phyloP scores from a whole-genome alignment of 2,329 filamentous ascomycete species.

The Lojkania enalia region DNA sequence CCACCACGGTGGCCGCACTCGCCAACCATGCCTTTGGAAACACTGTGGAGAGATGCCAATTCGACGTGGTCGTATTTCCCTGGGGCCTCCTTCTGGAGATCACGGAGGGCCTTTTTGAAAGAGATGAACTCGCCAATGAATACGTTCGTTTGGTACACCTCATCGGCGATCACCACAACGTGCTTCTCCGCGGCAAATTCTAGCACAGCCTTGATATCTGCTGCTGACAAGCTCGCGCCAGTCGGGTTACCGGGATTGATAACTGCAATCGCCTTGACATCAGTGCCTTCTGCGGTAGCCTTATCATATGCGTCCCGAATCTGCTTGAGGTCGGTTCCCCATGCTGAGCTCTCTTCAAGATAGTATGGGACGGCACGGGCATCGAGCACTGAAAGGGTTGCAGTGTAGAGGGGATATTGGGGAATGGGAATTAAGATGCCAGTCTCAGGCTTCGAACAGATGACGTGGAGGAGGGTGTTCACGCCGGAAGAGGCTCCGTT shows the following conservation, averaged over 20 bases:
- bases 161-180: slow-evolving; percentile 89
- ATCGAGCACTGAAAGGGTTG: slow-evolving; percentile 82
- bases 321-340: slow-evolving; percentile 83
- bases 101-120: slow-evolving; percentile 87
- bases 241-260: slow-evolving; percentile 99
- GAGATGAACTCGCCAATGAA: slow-evolving; percentile 93
- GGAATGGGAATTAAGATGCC: slow-evolving; percentile 94
- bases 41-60: slow-evolving; percentile 87
- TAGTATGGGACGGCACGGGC: slow-evolving; percentile 90
- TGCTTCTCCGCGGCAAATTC: slow-evolving; percentile 83
- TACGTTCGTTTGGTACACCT: slow-evolving; percentile 99
- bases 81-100: slow-evolving; percentile 69
- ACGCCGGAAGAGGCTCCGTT: slow-evolving; percentile 92
- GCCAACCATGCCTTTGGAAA: slow-evolving; percentile 98
- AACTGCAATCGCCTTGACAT: slow-evolving; percentile 90
- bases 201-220: slow-evolving; percentile 82
- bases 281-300: slow-evolving; percentile 75
- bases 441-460: slow-evolving; percentile 75
- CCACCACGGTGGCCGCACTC: slow-evolving; percentile 97
- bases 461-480: slow-evolving; percentile 87
- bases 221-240: slow-evolving; percentile 77
- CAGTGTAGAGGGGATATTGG: slow-evolving; percentile 97
- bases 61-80: slow-evolving; percentile 83
- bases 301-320: slow-evolving; percentile 75
- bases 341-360: slow-evolving; percentile 81